These are phyloP conservation scores for Colletotrichum noveboracense DNA, from an alignment of 2,329 filamentous ascomycete genomes.

Conservation along the genomic window DNA sequence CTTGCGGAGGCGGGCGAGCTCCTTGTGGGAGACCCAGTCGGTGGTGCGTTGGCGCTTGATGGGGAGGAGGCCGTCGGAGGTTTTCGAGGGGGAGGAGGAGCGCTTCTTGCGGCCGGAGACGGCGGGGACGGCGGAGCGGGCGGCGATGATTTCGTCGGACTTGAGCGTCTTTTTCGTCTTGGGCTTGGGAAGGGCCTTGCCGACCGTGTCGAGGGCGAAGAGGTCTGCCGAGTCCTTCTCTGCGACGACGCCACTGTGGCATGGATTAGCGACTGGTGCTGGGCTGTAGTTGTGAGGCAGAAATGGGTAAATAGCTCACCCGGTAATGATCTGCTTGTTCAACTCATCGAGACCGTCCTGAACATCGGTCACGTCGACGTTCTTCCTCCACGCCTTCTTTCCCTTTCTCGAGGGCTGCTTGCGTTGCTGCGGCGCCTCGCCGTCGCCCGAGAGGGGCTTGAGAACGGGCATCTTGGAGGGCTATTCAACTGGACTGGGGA, in stretches of 20 bases:
- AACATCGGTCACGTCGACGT: constrained; percentile 91
- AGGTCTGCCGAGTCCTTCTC: constrained; percentile 85
- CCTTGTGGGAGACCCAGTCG: constrained; percentile 83
- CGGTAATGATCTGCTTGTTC: constrained; percentile 89
- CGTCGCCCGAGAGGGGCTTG: constrained; percentile 50
- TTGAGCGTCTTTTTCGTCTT: constrained; percentile 81
- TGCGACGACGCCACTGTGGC: constrained; percentile 75
- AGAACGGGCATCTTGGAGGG: constrained; percentile 57
- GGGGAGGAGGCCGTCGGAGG: constrained; percentile 74
- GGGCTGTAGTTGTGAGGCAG: not conserved
- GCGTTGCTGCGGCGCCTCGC: constrained; percentile 75
- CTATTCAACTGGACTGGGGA: not conserved
- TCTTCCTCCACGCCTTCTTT: constrained; percentile 98
- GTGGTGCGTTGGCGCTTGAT: constrained; percentile 78
- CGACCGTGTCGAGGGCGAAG: constrained; percentile 80
- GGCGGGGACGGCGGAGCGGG: constrained; percentile 81
- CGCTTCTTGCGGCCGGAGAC: constrained; percentile 78
- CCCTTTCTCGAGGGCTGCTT: constrained; percentile 94
- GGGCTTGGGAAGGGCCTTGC: constrained; percentile 69
- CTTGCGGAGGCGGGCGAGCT: constrained; percentile 77
- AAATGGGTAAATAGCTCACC: constrained; percentile 55
- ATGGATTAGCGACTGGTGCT: not conserved
- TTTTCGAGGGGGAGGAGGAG: constrained; percentile 55
- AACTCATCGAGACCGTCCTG: constrained; percentile 81
- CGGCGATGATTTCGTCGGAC: constrained; percentile 88